phyloP scores from a whole-genome alignment of 257 asterid genomes.

The Knoxia roxburghii region DNA sequence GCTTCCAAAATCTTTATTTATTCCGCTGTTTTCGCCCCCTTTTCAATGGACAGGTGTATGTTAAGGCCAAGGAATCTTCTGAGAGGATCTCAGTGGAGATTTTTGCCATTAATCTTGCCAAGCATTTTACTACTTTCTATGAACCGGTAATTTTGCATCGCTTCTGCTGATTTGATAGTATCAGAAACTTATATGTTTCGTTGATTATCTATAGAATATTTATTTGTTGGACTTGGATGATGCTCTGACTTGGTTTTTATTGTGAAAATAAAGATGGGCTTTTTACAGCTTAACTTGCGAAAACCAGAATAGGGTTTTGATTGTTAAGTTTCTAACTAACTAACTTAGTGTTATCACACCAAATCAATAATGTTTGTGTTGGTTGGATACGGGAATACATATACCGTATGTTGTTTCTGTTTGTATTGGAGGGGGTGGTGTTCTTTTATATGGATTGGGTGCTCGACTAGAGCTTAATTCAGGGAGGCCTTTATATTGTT shows the following conservation, averaged over 20 bases:
- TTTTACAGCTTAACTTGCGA: neutral
- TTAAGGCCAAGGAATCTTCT: slow-evolving; percentile 81
- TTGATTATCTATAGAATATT: neutral
- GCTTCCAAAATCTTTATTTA: neutral
- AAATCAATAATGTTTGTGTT: no score
- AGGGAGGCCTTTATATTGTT: neutral
- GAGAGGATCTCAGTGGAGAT: slow-evolving; percentile 67
- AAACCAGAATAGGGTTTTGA: no score
- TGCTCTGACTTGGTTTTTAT: neutral
- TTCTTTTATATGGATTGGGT: neutral
- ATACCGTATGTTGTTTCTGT: neutral
- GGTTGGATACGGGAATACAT: neutral
- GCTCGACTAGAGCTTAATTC: neutral
- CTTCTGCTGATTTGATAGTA: neutral
- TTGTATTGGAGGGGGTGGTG: neutral
- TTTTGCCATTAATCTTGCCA: slow-evolving; percentile 81
- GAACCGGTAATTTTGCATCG: slow-evolving; percentile 40
- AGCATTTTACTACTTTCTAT: slow-evolving; percentile 77
- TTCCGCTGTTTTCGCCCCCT: neutral
- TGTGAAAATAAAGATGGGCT: neutral
- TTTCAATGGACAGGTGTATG: slow-evolving; percentile 84
- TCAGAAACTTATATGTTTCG: neutral
- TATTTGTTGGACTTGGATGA: no score
- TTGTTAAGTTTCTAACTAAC: no score
- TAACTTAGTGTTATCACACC: no score